phyloP scores from a whole-genome alignment of 805 yeast species.

The Schwanniomyces sp. region DNA sequence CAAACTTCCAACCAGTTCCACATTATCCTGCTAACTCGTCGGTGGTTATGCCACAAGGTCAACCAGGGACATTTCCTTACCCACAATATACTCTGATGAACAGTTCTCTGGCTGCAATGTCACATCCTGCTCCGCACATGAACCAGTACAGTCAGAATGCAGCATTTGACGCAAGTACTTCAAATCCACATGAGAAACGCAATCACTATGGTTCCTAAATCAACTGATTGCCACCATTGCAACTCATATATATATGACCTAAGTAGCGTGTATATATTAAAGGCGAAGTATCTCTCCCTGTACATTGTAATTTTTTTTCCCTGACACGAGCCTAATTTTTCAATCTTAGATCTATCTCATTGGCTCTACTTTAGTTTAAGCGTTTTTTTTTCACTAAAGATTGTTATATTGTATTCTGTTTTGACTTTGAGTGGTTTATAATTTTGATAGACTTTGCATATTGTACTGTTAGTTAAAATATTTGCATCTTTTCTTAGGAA shows the following conservation, averaged over 20 bases:
- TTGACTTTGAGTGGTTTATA: neutral
- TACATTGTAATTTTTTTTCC: neutral
- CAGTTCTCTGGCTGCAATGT: neutral
- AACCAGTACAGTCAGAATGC: neutral
- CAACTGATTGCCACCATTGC: neutral
- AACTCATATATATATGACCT: neutral
- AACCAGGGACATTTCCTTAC: neutral
- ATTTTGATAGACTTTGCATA: neutral
- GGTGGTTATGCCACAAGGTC: neutral
- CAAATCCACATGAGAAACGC: neutral
- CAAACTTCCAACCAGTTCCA: slow-evolving; percentile 1
- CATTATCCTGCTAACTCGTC: slow-evolving; percentile 4
- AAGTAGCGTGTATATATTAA: neutral
- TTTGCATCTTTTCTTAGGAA: neutral
- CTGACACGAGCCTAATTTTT: neutral
- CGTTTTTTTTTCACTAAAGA: neutral
- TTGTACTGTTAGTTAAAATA: neutral
- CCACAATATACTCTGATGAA: neutral
- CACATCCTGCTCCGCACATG: slow-evolving; percentile 2
- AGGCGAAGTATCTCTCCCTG: neutral
- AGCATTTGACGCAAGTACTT: no score
- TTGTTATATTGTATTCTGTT: no score
- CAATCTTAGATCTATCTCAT: neutral
- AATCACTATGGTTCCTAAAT: neutral
- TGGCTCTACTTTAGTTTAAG: neutral